These are phyloP conservation scores for Bruguiera hainesii DNA, from an alignment of 441 rosid genomes.

Conservation along the genomic window DNA sequence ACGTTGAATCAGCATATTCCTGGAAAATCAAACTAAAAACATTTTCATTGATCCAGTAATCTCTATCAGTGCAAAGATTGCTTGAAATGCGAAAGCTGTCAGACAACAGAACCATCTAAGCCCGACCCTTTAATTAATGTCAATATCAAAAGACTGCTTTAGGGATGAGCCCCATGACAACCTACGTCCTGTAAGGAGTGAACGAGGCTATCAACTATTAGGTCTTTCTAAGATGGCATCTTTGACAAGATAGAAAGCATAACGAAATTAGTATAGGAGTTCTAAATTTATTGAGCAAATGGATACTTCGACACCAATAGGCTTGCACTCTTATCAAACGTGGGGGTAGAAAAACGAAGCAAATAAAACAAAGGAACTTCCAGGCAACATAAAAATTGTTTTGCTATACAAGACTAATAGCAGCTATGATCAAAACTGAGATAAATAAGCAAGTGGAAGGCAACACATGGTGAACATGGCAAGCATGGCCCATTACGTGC, in stretches of 20 bases:
- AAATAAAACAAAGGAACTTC: too few relatives aligned
- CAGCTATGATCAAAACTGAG: neutral
- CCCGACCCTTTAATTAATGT: neutral
- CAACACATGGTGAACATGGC: neutral
- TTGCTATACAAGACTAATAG: neutral
- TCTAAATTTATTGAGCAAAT: neutral
- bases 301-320: neutral
- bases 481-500: too few relatives aligned
- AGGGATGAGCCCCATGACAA: neutral
- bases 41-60: neutral
- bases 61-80: neutral
- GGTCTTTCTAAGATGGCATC: neutral
- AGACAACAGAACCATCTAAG: neutral
- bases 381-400: neutral
- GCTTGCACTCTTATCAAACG: too few relatives aligned
- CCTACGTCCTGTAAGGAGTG: constrained; percentile 13
- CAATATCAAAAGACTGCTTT: constrained; percentile 1
- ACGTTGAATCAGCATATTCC: too few relatives aligned
- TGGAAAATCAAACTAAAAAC: too few relatives aligned
- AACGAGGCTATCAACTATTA: neutral
- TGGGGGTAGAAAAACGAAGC: too few relatives aligned
- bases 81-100: too few relatives aligned
- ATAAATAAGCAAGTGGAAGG: neutral
- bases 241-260: neutral
- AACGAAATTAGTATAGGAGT: neutral